Evolutionary conservation across 1,284 basidiomycete genomes (phyloP).

Genomic region (Ceratobasidium sp.): DNA sequence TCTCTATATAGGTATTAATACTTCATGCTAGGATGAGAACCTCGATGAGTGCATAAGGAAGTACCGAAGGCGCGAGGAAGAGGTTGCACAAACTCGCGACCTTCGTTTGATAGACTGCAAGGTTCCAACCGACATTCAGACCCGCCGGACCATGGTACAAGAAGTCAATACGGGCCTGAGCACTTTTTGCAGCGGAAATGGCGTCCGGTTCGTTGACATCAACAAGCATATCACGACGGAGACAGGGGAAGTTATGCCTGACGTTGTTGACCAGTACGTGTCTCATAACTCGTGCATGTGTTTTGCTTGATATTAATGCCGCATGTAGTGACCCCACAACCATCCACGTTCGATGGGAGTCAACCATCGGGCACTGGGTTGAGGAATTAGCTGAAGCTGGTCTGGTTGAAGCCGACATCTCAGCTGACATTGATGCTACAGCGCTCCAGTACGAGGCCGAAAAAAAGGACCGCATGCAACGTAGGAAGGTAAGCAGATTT

Average conservation of each 20-base stretch:
- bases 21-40: constrained; percentile 12
- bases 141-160: constrained; percentile 30
- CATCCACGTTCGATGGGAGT: constrained; percentile 36
- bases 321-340: constrained; percentile 37
- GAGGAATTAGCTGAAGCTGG: constrained; percentile 35
- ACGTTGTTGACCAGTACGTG: constrained; percentile 37
- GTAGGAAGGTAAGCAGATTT: constrained; percentile 28
- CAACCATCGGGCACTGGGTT: constrained; percentile 34
- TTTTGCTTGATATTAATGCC: not conserved
- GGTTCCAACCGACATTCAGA: constrained; percentile 32
- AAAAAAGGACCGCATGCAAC: constrained; percentile 41
- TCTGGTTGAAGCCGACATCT: constrained; percentile 16
- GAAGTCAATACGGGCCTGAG: constrained; percentile 31
- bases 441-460: constrained; percentile 38
- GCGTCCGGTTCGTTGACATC: constrained; percentile 36
- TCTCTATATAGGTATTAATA: not conserved
- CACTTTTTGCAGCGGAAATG: constrained; percentile 21
- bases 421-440: constrained; percentile 15
- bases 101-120: constrained; percentile 36
- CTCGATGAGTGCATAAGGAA: constrained; percentile 38
- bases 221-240: constrained; percentile 32
- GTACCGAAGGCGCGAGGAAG: constrained; percentile 36
- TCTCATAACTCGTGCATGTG: not conserved
- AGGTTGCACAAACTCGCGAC: constrained; percentile 30
- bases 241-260: constrained; percentile 26